These are phyloP conservation scores for Fonsecaea monophora DNA, from an alignment of 2,329 filamentous ascomycete species.

Conservation along the genomic window DNA sequence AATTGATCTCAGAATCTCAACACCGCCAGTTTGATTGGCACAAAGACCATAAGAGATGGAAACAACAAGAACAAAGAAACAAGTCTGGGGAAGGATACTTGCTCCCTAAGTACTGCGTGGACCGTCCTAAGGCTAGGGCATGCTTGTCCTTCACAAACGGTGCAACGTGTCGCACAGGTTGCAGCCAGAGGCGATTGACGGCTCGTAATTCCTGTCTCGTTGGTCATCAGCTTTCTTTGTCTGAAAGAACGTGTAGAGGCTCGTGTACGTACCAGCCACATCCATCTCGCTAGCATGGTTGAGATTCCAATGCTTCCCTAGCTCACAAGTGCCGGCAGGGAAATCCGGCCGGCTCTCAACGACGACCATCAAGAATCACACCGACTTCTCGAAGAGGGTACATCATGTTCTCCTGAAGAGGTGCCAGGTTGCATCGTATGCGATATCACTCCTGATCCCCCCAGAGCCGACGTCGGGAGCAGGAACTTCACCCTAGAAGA, in stretches of 20 bases:
- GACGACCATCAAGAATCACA: slow-evolving; percentile 17
- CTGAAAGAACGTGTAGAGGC: slow-evolving; percentile 18
- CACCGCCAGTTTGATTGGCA: slow-evolving; percentile 15
- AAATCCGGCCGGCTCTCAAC: slow-evolving; percentile 3
- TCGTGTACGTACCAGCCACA: slow-evolving; percentile 18
- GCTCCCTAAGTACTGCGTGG: slow-evolving; percentile 2
- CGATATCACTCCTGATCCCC: slow-evolving; percentile 3
- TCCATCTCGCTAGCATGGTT: slow-evolving; percentile 13
- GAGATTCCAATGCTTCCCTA: slow-evolving; percentile 16
- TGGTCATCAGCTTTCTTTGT: slow-evolving; percentile 26
- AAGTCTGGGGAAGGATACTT: slow-evolving; percentile 11
- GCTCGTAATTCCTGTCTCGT: slow-evolving; percentile 10
- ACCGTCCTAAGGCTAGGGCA: neutral
- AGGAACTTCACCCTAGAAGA: neutral
- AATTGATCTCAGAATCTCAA: slow-evolving; percentile 2
- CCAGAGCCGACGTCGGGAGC: neutral
- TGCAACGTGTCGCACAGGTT: slow-evolving; percentile 29
- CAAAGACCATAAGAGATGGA: neutral
- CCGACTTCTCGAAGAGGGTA: slow-evolving; percentile 27
- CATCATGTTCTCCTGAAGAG: slow-evolving; percentile 22
- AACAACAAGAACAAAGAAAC: slow-evolving; percentile 1
- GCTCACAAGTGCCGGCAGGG: neutral
- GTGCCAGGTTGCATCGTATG: slow-evolving; percentile 16
- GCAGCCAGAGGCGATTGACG: slow-evolving; percentile 16
- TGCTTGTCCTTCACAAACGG: slow-evolving; percentile 7